A percentile compares a stretch with the other conserved stretches of the same genome.
Evolutionary conservation across 108 stramenopile genomes (phyloP).

Genomic region (Cylindrotheca fusiformis): DNA sequence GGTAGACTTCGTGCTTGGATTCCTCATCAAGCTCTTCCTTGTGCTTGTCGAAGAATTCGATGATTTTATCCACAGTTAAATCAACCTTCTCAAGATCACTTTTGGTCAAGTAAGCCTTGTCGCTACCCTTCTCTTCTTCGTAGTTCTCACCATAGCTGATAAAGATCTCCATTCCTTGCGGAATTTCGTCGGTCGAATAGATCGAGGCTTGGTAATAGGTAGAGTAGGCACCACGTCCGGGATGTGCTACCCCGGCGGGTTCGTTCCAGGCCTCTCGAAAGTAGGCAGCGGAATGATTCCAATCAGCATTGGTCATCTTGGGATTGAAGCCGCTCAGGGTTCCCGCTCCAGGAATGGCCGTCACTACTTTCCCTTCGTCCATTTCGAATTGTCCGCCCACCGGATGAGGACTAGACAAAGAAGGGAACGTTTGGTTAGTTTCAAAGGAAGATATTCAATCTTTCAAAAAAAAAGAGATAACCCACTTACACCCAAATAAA

Average conservation of each 20-base stretch:
- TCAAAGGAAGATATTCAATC: background rate
- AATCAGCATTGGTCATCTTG: conserved; percentile 51
- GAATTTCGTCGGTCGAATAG: conserved; percentile 41
- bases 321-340: conserved; percentile 35
- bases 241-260: conserved; percentile 33
- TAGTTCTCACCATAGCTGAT: conserved; percentile 55
- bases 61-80: conserved; percentile 60
- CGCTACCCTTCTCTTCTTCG: conserved; percentile 53
- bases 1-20: conserved; percentile 63
- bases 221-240: conserved; percentile 63
- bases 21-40: conserved; percentile 47
- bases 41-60: conserved; percentile 71
- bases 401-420: conserved; percentile 12
- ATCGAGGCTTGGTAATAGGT: conserved; percentile 58
- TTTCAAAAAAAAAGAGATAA: background rate
- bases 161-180: conserved; percentile 71
- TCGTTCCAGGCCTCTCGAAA: conserved; percentile 26
- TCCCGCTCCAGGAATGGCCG: conserved; percentile 45
- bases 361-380: conserved; percentile 19
- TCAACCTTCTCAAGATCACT: conserved; percentile 71
- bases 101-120: conserved; percentile 42
- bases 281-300: conserved; percentile 45
- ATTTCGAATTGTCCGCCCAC: conserved; percentile 35
- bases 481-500: conserved; percentile 40
- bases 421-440: background rate